These are phyloP conservation scores for Brettanomyces sp. DNA, from an alignment of 805 yeast species.

Conservation along the genomic window DNA sequence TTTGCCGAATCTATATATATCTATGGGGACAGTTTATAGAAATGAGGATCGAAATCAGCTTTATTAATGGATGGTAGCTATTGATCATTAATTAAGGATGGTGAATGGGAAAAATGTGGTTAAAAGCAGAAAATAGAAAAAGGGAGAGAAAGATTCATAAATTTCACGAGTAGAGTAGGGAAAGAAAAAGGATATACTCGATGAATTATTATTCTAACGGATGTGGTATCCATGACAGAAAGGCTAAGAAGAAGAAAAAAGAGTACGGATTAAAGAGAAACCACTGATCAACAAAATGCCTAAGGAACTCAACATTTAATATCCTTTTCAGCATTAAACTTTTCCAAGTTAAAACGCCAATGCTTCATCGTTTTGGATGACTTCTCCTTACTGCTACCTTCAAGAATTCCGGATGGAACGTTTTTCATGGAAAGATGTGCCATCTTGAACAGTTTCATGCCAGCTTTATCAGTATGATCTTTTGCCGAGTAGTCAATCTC, in stretches of 20 bases:
- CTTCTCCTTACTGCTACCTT: constrained; percentile 29
- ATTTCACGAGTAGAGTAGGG: too few species aligned
- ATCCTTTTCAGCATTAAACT: constrained; percentile 54
- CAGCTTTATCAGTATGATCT: constrained; percentile 18
- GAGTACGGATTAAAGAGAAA: neutral
- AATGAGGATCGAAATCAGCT: neutral
- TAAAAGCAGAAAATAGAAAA: too few species aligned
- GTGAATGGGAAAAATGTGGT: too few species aligned
- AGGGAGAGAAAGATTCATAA: too few species aligned
- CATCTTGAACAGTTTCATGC: constrained; percentile 31
- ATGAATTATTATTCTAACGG: too few species aligned
- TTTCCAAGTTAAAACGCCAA: constrained; percentile 57
- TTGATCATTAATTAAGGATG: neutral
- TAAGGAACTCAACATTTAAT: constrained; percentile 28
- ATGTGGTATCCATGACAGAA: neutral
- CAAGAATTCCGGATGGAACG: constrained; percentile 55
- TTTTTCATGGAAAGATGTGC: constrained; percentile 53
- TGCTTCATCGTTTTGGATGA: constrained; percentile 45
- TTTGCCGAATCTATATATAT: too few species aligned
- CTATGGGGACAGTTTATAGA: neutral
- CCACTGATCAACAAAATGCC: too few species aligned
- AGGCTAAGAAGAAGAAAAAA: neutral
- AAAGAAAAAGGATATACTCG: too few species aligned
- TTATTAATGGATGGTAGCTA: neutral
- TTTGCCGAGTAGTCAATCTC: constrained; percentile 30